phyloP scores from a whole-genome alignment of 441 rosid species.

The Aleurites moluccanus region DNA sequence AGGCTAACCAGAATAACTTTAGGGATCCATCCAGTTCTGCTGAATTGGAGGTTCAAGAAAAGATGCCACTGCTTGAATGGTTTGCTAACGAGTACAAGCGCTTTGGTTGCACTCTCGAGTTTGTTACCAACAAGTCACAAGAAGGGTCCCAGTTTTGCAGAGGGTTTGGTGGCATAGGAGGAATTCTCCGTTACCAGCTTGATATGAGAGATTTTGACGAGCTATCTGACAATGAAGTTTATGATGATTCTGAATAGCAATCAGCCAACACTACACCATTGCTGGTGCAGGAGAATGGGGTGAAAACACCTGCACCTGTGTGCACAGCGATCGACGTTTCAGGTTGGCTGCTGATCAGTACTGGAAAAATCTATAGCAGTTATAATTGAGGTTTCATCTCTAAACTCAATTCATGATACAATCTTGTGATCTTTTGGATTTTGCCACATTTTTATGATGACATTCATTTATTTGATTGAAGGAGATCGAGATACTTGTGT shows the following conservation, averaged over 20 bases:
- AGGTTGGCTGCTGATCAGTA: slow-evolving; percentile 15
- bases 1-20: slow-evolving; percentile 52
- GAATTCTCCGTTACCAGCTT: slow-evolving; percentile 79
- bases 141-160: slow-evolving; percentile 89
- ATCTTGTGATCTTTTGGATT: not conserved
- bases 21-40: slow-evolving; percentile 46
- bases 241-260: slow-evolving; percentile 79
- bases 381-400: slow-evolving; percentile 25
- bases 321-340: slow-evolving; percentile 28
- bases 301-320: slow-evolving; percentile 49
- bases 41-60: slow-evolving; percentile 69
- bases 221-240: slow-evolving; percentile 54
- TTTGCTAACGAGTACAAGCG: slow-evolving; percentile 76
- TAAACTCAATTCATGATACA: not conserved
- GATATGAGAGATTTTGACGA: slow-evolving; percentile 76
- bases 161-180: slow-evolving; percentile 93
- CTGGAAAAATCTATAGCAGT: slow-evolving; percentile 7
- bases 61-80: slow-evolving; percentile 77
- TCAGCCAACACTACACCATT: slow-evolving; percentile 51
- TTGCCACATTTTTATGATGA: not conserved
- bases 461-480: not conserved
- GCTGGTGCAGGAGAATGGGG: slow-evolving; percentile 61
- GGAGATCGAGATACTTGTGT: not conserved
- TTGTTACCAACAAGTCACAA: slow-evolving; percentile 83
- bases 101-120: slow-evolving; percentile 78